These are phyloP conservation scores for Lolium perenne DNA, from an alignment of 176 grass and related monocot species.

Conservation along the genomic window DNA sequence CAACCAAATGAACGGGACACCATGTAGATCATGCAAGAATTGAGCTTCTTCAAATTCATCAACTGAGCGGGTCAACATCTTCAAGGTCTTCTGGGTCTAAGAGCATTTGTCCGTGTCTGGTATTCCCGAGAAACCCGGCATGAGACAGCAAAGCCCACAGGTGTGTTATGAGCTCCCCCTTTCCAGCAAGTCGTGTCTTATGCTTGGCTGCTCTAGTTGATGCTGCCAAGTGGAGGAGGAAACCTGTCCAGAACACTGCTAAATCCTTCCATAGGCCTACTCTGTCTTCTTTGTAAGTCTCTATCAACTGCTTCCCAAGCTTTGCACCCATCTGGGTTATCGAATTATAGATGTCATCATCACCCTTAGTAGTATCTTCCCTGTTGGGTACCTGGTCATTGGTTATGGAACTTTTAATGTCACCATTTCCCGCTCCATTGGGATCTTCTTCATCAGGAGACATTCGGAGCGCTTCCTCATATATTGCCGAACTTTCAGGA, in stretches of 20 bases:
- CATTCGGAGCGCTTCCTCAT: background rate
- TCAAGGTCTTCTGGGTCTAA: background rate
- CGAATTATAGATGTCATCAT: background rate
- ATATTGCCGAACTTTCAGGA: background rate
- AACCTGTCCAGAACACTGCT: constrained; percentile 12
- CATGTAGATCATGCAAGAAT: background rate
- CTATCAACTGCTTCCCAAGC: background rate
- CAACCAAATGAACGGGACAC: background rate
- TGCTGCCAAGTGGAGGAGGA: constrained; percentile 31
- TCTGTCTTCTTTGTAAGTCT: rapidly evolving
- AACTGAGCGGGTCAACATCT: rapidly evolving
- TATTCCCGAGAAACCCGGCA: background rate
- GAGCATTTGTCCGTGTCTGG: background rate
- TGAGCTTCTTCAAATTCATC: background rate
- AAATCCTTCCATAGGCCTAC: background rate
- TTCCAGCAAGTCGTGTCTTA: background rate
- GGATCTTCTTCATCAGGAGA: background rate
- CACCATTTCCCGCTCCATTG: background rate
- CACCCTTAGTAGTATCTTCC: background rate
- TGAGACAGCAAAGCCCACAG: constrained; percentile 31
- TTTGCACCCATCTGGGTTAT: background rate
- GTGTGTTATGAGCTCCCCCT: background rate
- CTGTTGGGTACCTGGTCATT: background rate
- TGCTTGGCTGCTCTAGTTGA: constrained; percentile 8
- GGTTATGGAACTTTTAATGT: background rate